Evolutionary conservation across 371 early-diverging fungal genomes (phyloP).

Genomic region (Scutellospora calospora): DNA sequence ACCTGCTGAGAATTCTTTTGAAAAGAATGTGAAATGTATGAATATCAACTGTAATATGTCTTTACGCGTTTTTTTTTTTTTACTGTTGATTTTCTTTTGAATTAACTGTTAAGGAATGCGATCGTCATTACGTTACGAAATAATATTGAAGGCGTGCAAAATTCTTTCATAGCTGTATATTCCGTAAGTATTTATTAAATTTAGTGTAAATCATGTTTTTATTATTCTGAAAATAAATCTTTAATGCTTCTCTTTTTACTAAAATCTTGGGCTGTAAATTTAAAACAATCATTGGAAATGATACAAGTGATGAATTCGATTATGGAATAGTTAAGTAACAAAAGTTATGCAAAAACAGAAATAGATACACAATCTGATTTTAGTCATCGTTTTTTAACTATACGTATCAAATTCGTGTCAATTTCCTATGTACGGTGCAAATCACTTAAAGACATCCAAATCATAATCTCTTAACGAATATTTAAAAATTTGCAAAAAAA

Average conservation of each 20-base stretch:
- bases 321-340: conserved; percentile 49
- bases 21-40: no score
- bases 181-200: conserved; percentile 5
- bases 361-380: no score
- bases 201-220: not conserved
- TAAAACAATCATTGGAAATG: conserved; percentile 48
- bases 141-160: conserved; percentile 32
- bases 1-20: no score
- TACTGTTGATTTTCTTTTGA: no score
- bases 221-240: not conserved
- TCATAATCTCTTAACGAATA: no score
- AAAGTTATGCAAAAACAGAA: no score
- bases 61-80: not conserved
- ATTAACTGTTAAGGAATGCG: not conserved
- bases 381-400: no score
- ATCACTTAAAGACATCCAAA: no score
- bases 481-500: no score
- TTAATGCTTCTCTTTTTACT: not conserved
- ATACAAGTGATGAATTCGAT: conserved; percentile 45
- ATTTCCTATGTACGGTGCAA: no score
- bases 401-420: no score
- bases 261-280: conserved; percentile 47
- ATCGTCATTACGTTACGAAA: conserved; percentile 4
- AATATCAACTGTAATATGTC: no score
- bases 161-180: conserved; percentile 42